These are phyloP conservation scores for Clavispora asparagi DNA, from an alignment of 805 yeast species.

Conservation along the genomic window DNA sequence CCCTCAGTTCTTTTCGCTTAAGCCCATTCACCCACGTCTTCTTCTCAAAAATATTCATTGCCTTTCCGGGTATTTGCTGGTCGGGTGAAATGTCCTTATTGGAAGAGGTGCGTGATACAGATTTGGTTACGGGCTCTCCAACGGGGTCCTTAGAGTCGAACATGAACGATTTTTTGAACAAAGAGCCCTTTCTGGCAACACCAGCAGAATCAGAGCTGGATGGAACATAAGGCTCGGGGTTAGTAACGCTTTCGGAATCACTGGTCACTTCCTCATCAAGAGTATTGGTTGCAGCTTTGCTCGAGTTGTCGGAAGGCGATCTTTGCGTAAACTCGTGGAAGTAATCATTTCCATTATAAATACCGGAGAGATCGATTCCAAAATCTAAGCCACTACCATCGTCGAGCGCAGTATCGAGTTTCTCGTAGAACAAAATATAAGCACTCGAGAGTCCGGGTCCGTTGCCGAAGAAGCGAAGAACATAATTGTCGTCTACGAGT, in stretches of 20 bases:
- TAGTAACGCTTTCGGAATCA: constrained; percentile 1
- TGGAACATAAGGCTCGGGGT: not conserved
- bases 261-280: constrained; percentile 5
- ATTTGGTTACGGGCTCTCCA: constrained; percentile 3
- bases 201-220: not conserved
- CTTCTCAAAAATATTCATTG: constrained; percentile 19
- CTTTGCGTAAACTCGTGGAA: constrained; percentile 11
- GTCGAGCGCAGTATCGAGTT: constrained; percentile 36
- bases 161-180: constrained; percentile 31
- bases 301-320: constrained; percentile 4
- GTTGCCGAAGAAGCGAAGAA: constrained; percentile 82
- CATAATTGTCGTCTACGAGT: constrained; percentile 75
- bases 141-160: constrained; percentile 16
- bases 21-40: constrained; percentile 39
- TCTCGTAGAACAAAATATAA: constrained; percentile 76
- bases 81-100: not conserved
- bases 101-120: constrained; percentile 10
- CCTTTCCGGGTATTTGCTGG: not conserved
- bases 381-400: constrained; percentile 22
- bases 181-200: constrained; percentile 10
- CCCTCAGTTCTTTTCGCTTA: constrained; percentile 24
- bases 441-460: constrained; percentile 87
- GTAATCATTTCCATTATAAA: constrained; percentile 50
- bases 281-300: constrained; percentile 5
- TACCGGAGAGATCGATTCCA: constrained; percentile 69